These are phyloP conservation scores for Trichoderma asperelloides DNA, from an alignment of 495 filamentous ascomycete species.

Conservation along the genomic window DNA sequence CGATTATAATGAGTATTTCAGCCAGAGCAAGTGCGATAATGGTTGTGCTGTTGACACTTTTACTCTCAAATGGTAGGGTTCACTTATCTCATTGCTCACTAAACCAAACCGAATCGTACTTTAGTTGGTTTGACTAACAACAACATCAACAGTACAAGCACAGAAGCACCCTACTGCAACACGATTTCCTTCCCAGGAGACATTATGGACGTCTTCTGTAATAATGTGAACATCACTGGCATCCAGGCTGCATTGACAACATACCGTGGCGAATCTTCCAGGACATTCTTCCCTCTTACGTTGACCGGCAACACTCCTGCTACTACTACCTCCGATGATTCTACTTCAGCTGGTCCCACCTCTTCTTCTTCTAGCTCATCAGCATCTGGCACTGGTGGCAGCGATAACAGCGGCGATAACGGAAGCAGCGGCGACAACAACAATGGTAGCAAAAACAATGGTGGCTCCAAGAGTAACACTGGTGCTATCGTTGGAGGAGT, in stretches of 20 bases:
- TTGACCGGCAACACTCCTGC: conserved; percentile 12
- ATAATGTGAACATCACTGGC: conserved; percentile 17
- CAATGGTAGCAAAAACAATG: conserved; percentile 10
- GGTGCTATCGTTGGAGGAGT: conserved; percentile 40
- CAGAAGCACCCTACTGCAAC: conserved; percentile 23
- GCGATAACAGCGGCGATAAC: neutral
- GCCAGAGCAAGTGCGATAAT: conserved; percentile 23
- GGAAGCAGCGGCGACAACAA: conserved; percentile 3
- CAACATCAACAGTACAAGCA: conserved; percentile 20
- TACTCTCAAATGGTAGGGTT: conserved; percentile 32
- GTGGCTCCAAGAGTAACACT: conserved; percentile 11
- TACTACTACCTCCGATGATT: neutral
- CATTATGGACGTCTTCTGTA: conserved; percentile 33
- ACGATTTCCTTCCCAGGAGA: conserved; percentile 27
- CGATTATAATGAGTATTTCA: conserved; percentile 18
- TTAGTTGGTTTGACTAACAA: conserved; percentile 1
- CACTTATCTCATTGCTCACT: neutral
- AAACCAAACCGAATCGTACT: neutral
- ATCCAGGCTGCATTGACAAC: conserved; percentile 28
- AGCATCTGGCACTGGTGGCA: neutral
- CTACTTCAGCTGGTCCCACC: conserved; percentile 8
- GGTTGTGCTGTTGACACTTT: conserved; percentile 25
- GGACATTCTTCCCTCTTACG: conserved; percentile 20
- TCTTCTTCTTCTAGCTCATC: conserved; percentile 4
- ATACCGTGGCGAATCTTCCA: conserved; percentile 23